Base-by-base conservation (phyloP, 2,329 filamentous ascomycete species). In the Pseudogymnoascus pannorum region DNA sequence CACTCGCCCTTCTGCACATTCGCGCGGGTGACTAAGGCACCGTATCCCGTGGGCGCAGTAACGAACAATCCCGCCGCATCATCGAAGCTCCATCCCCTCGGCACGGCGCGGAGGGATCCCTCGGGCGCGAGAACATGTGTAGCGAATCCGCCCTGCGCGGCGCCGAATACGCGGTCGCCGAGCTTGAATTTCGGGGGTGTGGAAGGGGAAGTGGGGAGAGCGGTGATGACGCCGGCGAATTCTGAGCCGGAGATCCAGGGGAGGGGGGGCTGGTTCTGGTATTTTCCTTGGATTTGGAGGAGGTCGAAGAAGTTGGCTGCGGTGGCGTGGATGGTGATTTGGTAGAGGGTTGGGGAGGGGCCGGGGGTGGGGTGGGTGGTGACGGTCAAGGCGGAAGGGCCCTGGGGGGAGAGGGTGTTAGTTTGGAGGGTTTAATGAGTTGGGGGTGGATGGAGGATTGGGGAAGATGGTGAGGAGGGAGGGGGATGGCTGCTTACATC, bases 221-320 rank as follows among this genome's bases (percentile, higher is more conserved):
- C 80, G 57, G 92, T 73, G 66, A 97, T 79, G 4, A 86, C 80
- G 66, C 93, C 93, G 22, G 90, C 85, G 77, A 97, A 97, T 73
- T 97, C 93, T 70, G 84, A 84, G 64, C 93, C 93, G 0, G 91
- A 85, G 58, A 93, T 77, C 92, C 92, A 96, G 31, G 92, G 92
- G 57, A 97, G 86, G 14, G 63, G 85, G 0, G 92, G 92, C 70
- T 97, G 92, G 72, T 91, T 83, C 72, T 97, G 93, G 76, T 97
- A 97, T 83, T 95, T 96, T 61, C 93, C 93, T 71, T 91, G 88
- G 71, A 97, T 91, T 72, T 97, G 93, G 60, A 97, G 85, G 62
- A 96, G 88, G 74, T 97, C 93, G 79, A 97, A 97, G 82, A 97
- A 97, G 78, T 97, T 97, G 70, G 91, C 90, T 18, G 91, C 93